A percentile compares a stretch with the other conserved stretches of the same genome.
Conservation (phyloP, 306 rosid genomes). For the Dryas octopetala region DNA sequence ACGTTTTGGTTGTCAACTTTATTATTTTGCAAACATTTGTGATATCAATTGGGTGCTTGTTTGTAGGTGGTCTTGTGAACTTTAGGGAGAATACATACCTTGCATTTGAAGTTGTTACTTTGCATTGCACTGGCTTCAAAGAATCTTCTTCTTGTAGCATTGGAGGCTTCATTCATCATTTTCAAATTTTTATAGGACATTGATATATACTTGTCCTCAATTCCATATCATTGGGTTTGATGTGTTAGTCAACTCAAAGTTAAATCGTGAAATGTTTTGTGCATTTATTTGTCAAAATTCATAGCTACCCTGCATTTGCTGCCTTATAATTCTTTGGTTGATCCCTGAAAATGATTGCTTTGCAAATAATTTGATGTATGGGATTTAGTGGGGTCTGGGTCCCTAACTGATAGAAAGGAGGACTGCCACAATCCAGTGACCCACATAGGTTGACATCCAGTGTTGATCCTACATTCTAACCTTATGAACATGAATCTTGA, state of each 20-base stretch:
- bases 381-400: background rate
- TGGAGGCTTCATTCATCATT: background rate
- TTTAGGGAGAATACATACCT: background rate
- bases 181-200: background rate
- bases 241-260: background rate
- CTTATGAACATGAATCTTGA: background rate
- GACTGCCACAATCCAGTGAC: background rate
- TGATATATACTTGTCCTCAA: background rate
- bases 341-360: background rate
- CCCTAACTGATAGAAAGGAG: background rate
- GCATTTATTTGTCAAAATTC: background rate
- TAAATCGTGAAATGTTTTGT: background rate
- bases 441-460: background rate
- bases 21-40: background rate
- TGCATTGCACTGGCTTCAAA: background rate
- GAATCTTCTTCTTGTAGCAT: background rate
- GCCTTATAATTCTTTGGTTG: background rate
- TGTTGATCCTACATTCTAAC: background rate
- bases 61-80: background rate
- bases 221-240: background rate
- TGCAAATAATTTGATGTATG: background rate
- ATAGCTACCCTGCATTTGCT: background rate
- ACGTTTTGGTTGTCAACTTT: background rate
- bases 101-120: background rate
- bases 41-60: background rate